A percentile compares a stretch with the other conserved stretches of the same genome.
Evolutionary conservation across 2,329 filamentous ascomycete species (phyloP).

Genomic region (Dactylonectria estremocensis): DNA sequence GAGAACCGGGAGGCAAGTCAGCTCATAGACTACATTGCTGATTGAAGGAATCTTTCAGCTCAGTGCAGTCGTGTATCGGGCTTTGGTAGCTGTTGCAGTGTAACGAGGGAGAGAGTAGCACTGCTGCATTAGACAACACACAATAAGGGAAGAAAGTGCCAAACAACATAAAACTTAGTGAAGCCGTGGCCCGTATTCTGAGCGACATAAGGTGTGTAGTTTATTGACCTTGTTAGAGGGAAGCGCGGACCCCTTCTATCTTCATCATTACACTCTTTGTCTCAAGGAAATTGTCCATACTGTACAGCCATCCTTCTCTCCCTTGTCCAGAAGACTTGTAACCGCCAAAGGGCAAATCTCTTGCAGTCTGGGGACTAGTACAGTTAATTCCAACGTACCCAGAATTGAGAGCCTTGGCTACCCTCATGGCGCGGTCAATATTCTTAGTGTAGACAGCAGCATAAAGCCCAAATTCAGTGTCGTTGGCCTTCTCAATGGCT

Average conservation of each 20-base stretch:
- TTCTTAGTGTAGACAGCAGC: slow-evolving; percentile 71
- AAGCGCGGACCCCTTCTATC: slow-evolving; percentile 14
- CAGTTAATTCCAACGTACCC: slow-evolving; percentile 74
- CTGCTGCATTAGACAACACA: too few relatives aligned
- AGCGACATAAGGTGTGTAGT: too few relatives aligned
- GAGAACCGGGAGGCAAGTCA: too few relatives aligned
- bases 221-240: too few relatives aligned
- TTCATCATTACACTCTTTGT: slow-evolving; percentile 44
- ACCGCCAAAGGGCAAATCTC: slow-evolving; percentile 38
- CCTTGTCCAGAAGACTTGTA: slow-evolving; percentile 37
- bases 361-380: slow-evolving; percentile 40
- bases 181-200: too few relatives aligned
- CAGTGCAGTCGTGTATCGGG: too few relatives aligned
- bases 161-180: too few relatives aligned
- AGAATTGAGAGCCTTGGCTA: slow-evolving; percentile 68
- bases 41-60: too few relatives aligned
- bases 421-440: slow-evolving; percentile 60
- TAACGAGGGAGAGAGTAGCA: too few relatives aligned
- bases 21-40: too few relatives aligned
- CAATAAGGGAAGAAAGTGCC: too few relatives aligned
- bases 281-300: slow-evolving; percentile 42
- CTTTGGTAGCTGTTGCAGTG: too few relatives aligned
- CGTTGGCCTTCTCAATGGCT: slow-evolving; percentile 52
- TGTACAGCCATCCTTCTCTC: slow-evolving; percentile 32
- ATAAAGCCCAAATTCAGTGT: slow-evolving; percentile 70